Base-by-base conservation (phyloP, 169 alveolate genomes). In the Gregarina niphandrodes region DNA sequence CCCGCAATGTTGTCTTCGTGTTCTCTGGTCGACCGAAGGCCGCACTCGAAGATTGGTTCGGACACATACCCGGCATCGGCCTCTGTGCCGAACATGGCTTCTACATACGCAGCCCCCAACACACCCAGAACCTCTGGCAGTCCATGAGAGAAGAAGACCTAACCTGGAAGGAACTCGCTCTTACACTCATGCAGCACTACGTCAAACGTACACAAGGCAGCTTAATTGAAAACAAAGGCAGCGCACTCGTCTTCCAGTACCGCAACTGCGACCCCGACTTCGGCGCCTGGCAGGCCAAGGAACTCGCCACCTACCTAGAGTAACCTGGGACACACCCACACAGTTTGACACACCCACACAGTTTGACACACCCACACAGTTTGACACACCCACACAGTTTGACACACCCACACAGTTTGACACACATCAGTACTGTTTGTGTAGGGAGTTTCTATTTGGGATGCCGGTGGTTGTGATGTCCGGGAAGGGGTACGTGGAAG, bases 261-360 rank as follows among this genome's bases (percentile, higher is more conserved):
- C 60, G 75, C 30, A 62, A 68, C 53, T 63, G 80, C 0, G 85
- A 75, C 42, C 80, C 78, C 15, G 76, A 75, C 42, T 70, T 75
- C 38, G 80, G 82, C 7, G 45, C 61, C 23, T 50, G 71, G 62
- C 85, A 75, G 38, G 81, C 85, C 13, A 64, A 57, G 32, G 85
- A 75, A 40, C 57, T 75, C 29, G 53, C 60, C 36, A 34, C 44
- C 53, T 42, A 53, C 49, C 49, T 57, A 36, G 26, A 48, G 59
- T 21, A 12, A 24, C 42, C 1, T 2, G 1, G 21, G 6, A 19
- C 17, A 29, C 44, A 21, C 20, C n/a, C 44, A 2, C 31, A 37
- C 20, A 5, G 9, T 18, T 2, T 18, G 12, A 9, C 21, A n/a
- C n/a, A n/a, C n/a, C n/a, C n/a, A n/a, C n/a, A n/a, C n/a, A n/a